Conservation (phyloP, 148 eudicot species). For the Nepenthes mirabilis region DNA sequence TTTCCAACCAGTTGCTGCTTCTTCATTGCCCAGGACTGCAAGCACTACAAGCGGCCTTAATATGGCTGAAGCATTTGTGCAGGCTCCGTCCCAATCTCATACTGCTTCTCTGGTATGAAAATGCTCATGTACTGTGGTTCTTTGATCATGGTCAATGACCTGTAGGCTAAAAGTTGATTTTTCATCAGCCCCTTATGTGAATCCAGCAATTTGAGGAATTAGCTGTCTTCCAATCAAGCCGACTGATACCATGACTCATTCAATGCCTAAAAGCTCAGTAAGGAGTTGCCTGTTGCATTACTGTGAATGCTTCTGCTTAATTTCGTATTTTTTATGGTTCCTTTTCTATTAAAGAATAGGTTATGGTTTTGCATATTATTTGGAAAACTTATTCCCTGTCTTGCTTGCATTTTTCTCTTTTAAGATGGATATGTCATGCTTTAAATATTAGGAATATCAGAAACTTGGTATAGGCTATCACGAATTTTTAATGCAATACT, state of each 20-base stretch:
- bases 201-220: conserved; percentile 71
- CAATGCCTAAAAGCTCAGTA: conserved; percentile 58
- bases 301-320: neutral
- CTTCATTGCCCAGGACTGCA: conserved; percentile 22
- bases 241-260: conserved; percentile 77
- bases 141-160: neutral
- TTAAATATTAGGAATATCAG: too few relatives aligned
- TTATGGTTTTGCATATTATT: neutral
- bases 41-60: conserved; percentile 38
- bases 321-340: neutral
- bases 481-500: too few relatives aligned
- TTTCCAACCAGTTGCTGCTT: conserved; percentile 15
- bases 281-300: conserved; percentile 1
- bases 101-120: conserved; percentile 45
- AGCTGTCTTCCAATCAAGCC: conserved; percentile 66
- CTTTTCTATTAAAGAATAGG: neutral
- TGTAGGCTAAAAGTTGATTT: neutral
- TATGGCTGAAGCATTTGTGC: conserved; percentile 83
- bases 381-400: too few relatives aligned
- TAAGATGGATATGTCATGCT: too few relatives aligned
- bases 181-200: conserved; percentile 36
- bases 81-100: conserved; percentile 50
- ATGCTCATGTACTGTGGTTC: neutral
- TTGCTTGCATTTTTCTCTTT: too few relatives aligned
- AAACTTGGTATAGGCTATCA: too few relatives aligned